phyloP scores from a whole-genome alignment of 2,329 filamentous ascomycete species.

The Akanthomyces muscarius region DNA sequence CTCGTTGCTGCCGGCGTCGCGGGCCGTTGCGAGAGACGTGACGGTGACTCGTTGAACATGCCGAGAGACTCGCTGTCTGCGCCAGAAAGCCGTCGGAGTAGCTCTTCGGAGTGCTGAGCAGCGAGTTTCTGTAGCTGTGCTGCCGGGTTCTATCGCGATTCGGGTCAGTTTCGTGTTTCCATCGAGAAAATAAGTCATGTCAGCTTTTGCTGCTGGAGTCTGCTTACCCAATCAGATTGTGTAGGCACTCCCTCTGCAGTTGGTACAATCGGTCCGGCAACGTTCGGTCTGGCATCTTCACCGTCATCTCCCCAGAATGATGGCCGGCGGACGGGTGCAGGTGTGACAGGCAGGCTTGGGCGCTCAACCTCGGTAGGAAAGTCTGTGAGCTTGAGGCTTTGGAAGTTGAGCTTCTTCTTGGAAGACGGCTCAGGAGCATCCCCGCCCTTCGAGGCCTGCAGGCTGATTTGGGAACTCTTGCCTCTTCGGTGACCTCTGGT shows the following conservation, averaged over 20 bases:
- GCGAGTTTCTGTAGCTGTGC: constrained; percentile 67
- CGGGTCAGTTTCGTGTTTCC: background rate
- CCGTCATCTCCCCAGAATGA: constrained; percentile 60
- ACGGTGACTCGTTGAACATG: constrained; percentile 6
- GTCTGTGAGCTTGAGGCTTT: constrained; percentile 66
- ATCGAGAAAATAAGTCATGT: background rate
- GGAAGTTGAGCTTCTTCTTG: background rate
- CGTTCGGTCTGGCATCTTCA: constrained; percentile 42
- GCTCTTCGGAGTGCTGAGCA: constrained; percentile 59
- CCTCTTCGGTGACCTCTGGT: constrained; percentile 58
- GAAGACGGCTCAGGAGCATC: constrained; percentile 7
- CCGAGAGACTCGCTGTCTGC: constrained; percentile 26
- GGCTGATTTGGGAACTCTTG: constrained; percentile 32
- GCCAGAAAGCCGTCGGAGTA: constrained; percentile 50
- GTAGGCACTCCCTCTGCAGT: constrained; percentile 77
- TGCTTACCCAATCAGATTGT: constrained; percentile 92
- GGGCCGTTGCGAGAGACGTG: background rate
- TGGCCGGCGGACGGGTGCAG: constrained; percentile 68
- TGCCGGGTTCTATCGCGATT: constrained; percentile 61
- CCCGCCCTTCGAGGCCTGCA: background rate
- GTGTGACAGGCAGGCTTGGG: constrained; percentile 86
- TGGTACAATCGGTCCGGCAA: constrained; percentile 59
- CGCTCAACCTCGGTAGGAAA: constrained; percentile 80
- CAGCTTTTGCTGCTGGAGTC: background rate
- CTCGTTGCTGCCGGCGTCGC: constrained; percentile 19